phyloP scores from a whole-genome alignment of 192 early-diverging fungal genomes.

The Backusella psychrophila region DNA sequence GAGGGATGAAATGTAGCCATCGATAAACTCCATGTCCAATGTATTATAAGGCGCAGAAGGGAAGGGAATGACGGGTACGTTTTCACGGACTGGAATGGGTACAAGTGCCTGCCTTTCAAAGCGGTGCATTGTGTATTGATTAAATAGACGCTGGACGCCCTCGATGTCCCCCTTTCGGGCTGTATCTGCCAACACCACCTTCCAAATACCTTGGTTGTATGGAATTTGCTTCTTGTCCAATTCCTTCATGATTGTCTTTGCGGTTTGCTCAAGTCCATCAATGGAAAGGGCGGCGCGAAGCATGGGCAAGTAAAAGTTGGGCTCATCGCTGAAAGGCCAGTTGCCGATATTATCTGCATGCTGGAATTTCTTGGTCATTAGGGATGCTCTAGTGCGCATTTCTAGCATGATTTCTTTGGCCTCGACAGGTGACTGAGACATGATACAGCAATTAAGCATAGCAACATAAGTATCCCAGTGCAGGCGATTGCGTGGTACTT shows the following conservation, averaged over 20 bases:
- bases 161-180: neutral
- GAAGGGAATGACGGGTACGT: slow-evolving; percentile 28
- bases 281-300: slow-evolving; percentile 11
- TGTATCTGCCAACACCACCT: slow-evolving; percentile 8
- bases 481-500: neutral
- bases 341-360: neutral
- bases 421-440: slow-evolving; percentile 15
- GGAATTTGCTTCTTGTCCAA: slow-evolving; percentile 14
- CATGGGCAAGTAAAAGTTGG: slow-evolving; percentile 18
- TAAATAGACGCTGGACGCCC: slow-evolving; percentile 26
- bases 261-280: neutral
- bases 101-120: slow-evolving; percentile 30
- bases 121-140: slow-evolving; percentile 33
- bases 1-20: slow-evolving; percentile 28
- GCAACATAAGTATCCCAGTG: slow-evolving; percentile 19
- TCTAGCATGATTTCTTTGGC: slow-evolving; percentile 17
- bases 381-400: neutral
- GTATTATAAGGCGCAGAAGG: slow-evolving; percentile 31
- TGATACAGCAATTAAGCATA: slow-evolving; percentile 36
- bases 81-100: slow-evolving; percentile 27
- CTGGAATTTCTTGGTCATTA: neutral
- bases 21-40: slow-evolving; percentile 30
- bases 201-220: slow-evolving; percentile 19
- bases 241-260: slow-evolving; percentile 20
- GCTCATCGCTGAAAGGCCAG: neutral